Conservation (phyloP, 176 grass and related monocot species). For the Carex littledalei region DNA sequence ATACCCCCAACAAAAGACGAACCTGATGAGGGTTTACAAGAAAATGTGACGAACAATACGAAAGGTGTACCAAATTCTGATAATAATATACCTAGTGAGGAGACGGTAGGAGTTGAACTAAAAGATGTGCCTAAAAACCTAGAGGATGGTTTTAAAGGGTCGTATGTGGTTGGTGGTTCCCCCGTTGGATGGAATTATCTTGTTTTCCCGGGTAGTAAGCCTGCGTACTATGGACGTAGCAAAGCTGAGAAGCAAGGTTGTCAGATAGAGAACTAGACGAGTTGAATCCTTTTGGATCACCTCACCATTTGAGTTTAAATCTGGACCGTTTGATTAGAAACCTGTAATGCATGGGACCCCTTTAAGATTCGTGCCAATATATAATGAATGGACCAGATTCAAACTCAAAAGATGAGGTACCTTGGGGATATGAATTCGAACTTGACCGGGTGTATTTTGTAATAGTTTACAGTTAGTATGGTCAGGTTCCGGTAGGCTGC, state of each 20-base stretch:
- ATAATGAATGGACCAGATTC: no score
- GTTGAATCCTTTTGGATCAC: no score
- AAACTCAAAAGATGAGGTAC: no score
- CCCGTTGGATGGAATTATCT: conserved; percentile 79
- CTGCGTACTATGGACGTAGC: conserved; percentile 49
- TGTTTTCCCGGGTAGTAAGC: conserved; percentile 54
- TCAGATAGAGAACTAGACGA: conserved; percentile 31
- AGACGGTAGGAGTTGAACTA: conserved; percentile 22
- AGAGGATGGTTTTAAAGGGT: conserved; percentile 34
- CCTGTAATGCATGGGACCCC: no score
- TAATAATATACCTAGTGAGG: neutral
- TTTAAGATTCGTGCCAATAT: no score
- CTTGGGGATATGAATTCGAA: neutral
- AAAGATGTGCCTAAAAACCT: conserved; percentile 32
- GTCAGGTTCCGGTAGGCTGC: neutral
- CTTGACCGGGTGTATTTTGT: neutral
- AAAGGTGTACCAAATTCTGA: conserved; percentile 19
- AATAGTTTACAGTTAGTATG: neutral
- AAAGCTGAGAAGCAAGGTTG: conserved; percentile 44
- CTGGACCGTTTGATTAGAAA: no score
- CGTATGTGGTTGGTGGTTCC: conserved; percentile 79
- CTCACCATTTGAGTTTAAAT: no score
- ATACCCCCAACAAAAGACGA: conserved; percentile 22
- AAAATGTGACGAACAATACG: conserved; percentile 8
- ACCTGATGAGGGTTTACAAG: neutral